A percentile compares a stretch with the other conserved stretches of the same genome.
Conservation (phyloP, 768 basidiomycete genomes). For the Tulasnella sp. region DNA sequence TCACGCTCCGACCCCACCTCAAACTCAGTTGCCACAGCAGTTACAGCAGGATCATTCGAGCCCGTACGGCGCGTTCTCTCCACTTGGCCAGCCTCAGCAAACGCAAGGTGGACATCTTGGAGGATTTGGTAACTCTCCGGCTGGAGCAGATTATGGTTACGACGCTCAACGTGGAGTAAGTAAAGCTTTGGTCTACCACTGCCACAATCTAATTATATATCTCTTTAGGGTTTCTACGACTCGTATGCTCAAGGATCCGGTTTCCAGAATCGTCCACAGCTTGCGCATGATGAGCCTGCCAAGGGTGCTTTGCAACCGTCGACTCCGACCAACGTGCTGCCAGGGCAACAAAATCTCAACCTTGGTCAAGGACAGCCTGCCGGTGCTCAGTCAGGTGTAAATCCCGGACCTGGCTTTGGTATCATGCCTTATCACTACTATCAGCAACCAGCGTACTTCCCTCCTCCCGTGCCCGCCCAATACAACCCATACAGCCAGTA, state of each 20-base stretch:
- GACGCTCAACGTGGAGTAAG: conserved; percentile 26
- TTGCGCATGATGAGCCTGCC: conserved; percentile 21
- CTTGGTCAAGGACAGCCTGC: conserved; percentile 18
- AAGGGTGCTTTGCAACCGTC: conserved; percentile 6
- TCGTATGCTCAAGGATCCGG: conserved; percentile 24
- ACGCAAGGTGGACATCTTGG: conserved; percentile 4
- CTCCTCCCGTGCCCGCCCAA: conserved; percentile 3
- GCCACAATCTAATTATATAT: background rate
- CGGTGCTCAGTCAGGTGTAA: conserved; percentile 9
- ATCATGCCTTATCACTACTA: conserved; percentile 25
- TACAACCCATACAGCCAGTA: conserved; percentile 24
- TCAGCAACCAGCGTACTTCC: conserved; percentile 25
- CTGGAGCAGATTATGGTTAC: conserved; percentile 29
- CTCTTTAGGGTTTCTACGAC: conserved; percentile 21
- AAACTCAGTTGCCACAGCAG: conserved; percentile 24
- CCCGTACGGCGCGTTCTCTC: conserved; percentile 28
- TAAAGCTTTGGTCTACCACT: background rate
- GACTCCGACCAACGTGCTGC: conserved; percentile 21
- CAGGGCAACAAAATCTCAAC: conserved; percentile 16
- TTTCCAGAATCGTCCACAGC: conserved; percentile 28
- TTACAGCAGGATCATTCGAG: conserved; percentile 20
- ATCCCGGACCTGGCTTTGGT: background rate
- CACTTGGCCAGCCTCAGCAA: conserved; percentile 27
- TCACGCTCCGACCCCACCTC: conserved; percentile 24
- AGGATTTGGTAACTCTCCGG: conserved; percentile 25